Percentiles rank a stretch among this genome's conserved stretches.
Conservation (phyloP, 148 eudicot species). For the Spergularia bocconei region DNA sequence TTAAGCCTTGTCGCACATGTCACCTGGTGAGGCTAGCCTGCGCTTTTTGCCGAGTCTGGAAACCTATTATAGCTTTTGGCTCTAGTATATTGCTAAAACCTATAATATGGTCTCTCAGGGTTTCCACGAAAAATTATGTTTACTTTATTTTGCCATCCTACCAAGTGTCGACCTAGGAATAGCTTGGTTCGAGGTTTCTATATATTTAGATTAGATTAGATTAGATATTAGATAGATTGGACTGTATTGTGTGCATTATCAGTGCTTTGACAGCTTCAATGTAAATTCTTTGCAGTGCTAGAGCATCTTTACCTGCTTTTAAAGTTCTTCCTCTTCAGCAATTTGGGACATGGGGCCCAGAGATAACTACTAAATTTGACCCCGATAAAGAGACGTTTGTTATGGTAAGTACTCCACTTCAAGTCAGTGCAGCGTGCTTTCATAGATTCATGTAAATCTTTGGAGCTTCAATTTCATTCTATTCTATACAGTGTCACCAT, state of each 20-base stretch:
- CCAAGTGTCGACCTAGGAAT: neutral
- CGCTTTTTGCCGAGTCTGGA: too few relatives aligned
- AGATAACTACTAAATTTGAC: constrained; percentile 71
- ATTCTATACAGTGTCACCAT: constrained; percentile 72
- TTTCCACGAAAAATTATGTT: too few relatives aligned
- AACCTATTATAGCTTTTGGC: too few relatives aligned
- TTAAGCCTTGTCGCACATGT: too few relatives aligned
- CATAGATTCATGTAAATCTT: neutral
- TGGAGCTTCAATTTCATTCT: constrained; percentile 19
- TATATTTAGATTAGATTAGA: too few relatives aligned
- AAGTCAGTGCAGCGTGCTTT: neutral
- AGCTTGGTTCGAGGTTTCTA: neutral
- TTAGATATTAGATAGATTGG: neutral
- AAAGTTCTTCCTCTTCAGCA: constrained; percentile 82
- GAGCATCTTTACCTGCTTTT: constrained; percentile 77
- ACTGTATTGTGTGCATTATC: too few relatives aligned
- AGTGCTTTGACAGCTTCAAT: neutral
- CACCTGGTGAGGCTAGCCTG: too few relatives aligned
- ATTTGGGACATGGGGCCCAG: constrained; percentile 88
- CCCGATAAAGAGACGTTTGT: constrained; percentile 79
- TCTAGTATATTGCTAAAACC: too few relatives aligned
- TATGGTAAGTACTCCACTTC: constrained; percentile 43
- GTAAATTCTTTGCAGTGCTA: constrained; percentile 39
- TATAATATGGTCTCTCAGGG: too few relatives aligned
- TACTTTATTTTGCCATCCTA: too few relatives aligned